Conservation (phyloP, 305 asterid species). For the Fraxinus paxiana region DNA sequence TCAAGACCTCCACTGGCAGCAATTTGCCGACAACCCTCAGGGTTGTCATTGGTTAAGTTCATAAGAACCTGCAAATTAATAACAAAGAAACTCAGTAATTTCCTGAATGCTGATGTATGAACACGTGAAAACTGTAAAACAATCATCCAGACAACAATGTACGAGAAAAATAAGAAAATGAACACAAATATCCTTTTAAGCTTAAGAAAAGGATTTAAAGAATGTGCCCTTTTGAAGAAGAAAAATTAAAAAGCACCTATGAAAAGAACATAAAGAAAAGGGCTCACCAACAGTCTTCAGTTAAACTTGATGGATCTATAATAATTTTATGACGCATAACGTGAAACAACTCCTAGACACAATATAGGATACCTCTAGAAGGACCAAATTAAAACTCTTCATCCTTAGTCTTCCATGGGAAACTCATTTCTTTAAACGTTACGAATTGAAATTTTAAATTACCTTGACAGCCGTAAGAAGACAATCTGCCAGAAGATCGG, state of each 20-base stretch:
- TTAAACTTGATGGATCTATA: background rate
- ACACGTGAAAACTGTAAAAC: background rate
- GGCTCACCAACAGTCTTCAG: background rate
- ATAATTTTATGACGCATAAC: background rate
- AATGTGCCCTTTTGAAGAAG: background rate
- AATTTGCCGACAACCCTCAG: conserved; percentile 87
- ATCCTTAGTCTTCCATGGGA: background rate
- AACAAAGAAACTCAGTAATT: conserved; percentile 8
- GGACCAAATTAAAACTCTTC: background rate
- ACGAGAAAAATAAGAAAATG: background rate
- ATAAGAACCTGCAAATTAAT: conserved; percentile 70
- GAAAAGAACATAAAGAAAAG: background rate
- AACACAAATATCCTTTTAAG: background rate
- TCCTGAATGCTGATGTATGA: conserved; percentile 10
- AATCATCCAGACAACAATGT: background rate
- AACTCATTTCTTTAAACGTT: conserved; percentile 4
- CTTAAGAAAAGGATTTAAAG: background rate
- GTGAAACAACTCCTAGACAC: background rate
- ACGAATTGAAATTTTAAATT: conserved; percentile 20
- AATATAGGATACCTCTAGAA: background rate
- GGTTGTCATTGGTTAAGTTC: conserved; percentile 88
- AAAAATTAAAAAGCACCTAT: background rate
- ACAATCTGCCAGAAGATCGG: conserved; percentile 70
- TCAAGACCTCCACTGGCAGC: conserved; percentile 79
- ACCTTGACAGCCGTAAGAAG: conserved; percentile 92